Conservation (phyloP, 495 filamentous ascomycete genomes). For the Penicillium fimorum region DNA sequence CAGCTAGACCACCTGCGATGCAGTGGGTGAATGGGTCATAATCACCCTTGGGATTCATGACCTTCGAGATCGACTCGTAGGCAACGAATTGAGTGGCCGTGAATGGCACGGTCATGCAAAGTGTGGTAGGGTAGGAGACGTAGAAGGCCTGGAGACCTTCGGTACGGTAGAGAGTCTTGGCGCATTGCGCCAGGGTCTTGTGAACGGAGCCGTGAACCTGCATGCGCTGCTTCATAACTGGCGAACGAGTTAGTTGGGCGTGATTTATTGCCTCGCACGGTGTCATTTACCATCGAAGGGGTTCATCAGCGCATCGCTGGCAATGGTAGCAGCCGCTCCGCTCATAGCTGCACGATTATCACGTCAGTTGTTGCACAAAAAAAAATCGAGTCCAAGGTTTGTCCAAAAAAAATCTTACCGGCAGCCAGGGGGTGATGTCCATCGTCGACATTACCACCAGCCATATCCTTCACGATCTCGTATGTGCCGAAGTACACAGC, state of each 20-base stretch:
- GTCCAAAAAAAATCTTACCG: constrained; percentile 49
- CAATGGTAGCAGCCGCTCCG: constrained; percentile 91
- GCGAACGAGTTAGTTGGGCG: constrained; percentile 15
- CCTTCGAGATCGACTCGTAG: constrained; percentile 93
- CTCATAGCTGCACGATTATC: constrained; percentile 63
- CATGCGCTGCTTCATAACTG: constrained; percentile 99
- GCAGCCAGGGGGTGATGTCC: constrained; percentile 93
- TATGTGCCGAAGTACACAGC: constrained; percentile 98
- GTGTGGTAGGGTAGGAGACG: constrained; percentile 95
- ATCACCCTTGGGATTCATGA: constrained; percentile 77
- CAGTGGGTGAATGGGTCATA: constrained; percentile 95
- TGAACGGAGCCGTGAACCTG: constrained; percentile 95
- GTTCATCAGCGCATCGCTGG: constrained; percentile 98
- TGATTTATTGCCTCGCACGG: background rate
- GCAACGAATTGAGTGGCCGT: constrained; percentile 94
- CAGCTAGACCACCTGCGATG: constrained; percentile 84
- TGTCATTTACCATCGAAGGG: constrained; percentile 87
- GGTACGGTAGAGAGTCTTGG: constrained; percentile 75
- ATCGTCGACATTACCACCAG: constrained; percentile 85
- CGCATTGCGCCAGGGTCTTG: constrained; percentile 79
- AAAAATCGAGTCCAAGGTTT: background rate
- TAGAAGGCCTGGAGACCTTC: constrained; percentile 95
- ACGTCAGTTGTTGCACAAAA: constrained; percentile 7
- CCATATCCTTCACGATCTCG: constrained; percentile 91
- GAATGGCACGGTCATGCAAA: constrained; percentile 98